Evolutionary conservation across 371 early-diverging fungal species (phyloP).

Genomic region (Entomophthora muscae): DNA sequence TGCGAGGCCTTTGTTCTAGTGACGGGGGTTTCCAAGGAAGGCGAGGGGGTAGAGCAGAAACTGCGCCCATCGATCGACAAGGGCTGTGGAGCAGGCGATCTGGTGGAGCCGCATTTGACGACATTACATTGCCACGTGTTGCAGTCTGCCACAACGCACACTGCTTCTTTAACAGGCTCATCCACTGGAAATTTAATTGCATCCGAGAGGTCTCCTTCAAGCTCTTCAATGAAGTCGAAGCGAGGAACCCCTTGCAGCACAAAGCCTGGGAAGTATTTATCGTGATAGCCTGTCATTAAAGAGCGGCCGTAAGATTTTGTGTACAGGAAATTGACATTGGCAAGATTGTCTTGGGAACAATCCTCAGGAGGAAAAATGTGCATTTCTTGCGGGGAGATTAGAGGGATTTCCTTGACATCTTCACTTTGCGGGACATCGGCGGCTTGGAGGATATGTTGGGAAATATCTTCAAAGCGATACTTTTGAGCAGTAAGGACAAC

Average conservation of each 20-base stretch:
- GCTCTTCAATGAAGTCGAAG: conserved; percentile 22
- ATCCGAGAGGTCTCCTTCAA: conserved; percentile 31
- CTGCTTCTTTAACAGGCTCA: conserved; percentile 21
- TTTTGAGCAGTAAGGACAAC: conserved; percentile 32
- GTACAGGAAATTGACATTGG: conserved; percentile 24
- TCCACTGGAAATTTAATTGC: conserved; percentile 16
- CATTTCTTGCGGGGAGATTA: neutral
- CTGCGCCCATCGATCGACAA: neutral
- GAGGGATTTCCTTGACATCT: neutral
- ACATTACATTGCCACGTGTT: conserved; percentile 20
- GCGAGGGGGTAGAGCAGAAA: neutral
- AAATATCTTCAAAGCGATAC: neutral
- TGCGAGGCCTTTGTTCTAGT: neutral
- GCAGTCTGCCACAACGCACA: conserved; percentile 32
- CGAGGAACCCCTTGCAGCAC: conserved; percentile 38
- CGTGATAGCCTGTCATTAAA: conserved; percentile 35
- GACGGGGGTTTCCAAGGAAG: neutral
- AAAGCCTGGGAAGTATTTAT: conserved; percentile 36
- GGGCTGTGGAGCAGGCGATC: neutral
- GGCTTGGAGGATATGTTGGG: conserved; percentile 7
- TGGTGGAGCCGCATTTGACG: conserved; percentile 2
- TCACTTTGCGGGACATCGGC: conserved; percentile 9
- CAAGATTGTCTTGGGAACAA: conserved; percentile 10
- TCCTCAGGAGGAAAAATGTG: conserved; percentile 11
- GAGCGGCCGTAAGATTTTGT: conserved; percentile 45